These are phyloP conservation scores for Hypoxylon fuscum DNA, from an alignment of 495 filamentous ascomycete genomes.

Conservation along the genomic window DNA sequence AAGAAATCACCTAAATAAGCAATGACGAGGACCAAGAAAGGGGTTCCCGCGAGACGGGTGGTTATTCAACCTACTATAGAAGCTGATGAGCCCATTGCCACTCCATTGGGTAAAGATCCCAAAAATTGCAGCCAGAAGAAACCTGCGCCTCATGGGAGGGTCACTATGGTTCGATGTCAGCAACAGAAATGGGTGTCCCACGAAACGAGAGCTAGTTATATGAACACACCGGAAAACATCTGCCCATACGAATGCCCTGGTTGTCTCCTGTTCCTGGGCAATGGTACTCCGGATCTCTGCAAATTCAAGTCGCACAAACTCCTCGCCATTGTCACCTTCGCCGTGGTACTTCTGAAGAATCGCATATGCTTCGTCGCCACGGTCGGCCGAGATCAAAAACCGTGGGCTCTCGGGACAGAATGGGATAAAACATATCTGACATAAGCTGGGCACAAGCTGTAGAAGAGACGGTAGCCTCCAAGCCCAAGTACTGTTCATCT, in stretches of 20 bases:
- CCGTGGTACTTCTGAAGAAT: conserved; percentile 67
- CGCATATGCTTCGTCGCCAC: conserved; percentile 60
- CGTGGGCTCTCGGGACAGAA: conserved; percentile 62
- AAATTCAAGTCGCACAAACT: conserved; percentile 62
- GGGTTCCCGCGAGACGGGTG: too few relatives aligned
- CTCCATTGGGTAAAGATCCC: conserved; percentile 57
- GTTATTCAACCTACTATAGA: too few relatives aligned
- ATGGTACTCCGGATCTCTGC: conserved; percentile 65
- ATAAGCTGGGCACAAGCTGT: conserved; percentile 57
- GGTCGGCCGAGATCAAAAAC: conserved; percentile 57
- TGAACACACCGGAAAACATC: conserved; percentile 54
- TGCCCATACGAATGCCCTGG: conserved; percentile 57
- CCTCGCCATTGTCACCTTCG: conserved; percentile 60
- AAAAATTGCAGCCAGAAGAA: conserved; percentile 58
- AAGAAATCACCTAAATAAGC: too few relatives aligned
- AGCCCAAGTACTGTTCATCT: conserved; percentile 62
- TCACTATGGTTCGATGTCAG: conserved; percentile 39
- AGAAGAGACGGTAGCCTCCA: conserved; percentile 68
- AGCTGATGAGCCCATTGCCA: conserved; percentile 64
- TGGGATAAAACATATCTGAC: conserved; percentile 61
- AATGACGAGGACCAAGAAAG: too few relatives aligned
- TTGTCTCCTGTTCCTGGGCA: conserved; percentile 56
- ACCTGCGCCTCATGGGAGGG: conserved; percentile 59
- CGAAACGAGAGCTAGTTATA: not conserved
- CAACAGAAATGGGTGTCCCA: not conserved